These are phyloP conservation scores for Cyberlindnera mrakii DNA, from an alignment of 805 yeast genomes.

Conservation along the genomic window DNA sequence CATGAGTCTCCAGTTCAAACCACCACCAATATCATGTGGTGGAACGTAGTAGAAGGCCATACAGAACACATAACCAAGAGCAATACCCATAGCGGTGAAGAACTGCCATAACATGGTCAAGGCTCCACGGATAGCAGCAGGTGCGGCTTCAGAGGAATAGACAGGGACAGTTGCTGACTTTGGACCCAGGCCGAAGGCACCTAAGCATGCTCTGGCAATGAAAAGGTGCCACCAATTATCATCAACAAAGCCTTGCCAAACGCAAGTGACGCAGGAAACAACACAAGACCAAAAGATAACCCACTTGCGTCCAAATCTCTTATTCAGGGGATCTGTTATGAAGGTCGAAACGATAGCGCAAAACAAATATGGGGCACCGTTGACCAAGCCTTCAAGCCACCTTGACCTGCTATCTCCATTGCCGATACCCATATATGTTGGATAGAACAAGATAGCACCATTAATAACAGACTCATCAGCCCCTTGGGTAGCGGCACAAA, in stretches of 20 bases:
- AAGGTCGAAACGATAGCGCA: conserved; percentile 58
- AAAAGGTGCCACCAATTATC: conserved; percentile 63
- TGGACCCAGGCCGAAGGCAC: conserved; percentile 62
- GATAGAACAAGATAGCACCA: conserved; percentile 65
- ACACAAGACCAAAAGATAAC: conserved; percentile 60
- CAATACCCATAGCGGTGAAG: conserved; percentile 70
- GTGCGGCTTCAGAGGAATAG: conserved; percentile 61
- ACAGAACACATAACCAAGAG: conserved; percentile 62
- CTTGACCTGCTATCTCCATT: conserved; percentile 40
- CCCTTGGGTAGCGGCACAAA: conserved; percentile 78
- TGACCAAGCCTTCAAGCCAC: conserved; percentile 57
- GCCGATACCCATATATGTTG: conserved; percentile 46
- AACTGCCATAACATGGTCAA: conserved; percentile 72
- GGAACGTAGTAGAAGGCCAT: conserved; percentile 55
- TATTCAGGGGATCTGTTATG: conserved; percentile 55
- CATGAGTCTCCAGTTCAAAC: conserved; percentile 66
- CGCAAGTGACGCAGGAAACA: conserved; percentile 54
- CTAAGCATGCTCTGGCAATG: conserved; percentile 58
- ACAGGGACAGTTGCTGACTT: conserved; percentile 75
- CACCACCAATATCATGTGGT: conserved; percentile 29
- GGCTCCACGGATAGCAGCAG: conserved; percentile 58
- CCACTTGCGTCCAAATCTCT: conserved; percentile 54
- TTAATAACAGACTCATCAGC: conserved; percentile 75
- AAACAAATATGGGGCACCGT: conserved; percentile 66
- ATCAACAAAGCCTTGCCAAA: conserved; percentile 58